Percentiles rank a stretch among this genome's conserved stretches.
Evolutionary conservation across 441 rosid genomes (phyloP).

Genomic region (Bruguiera hainesii): DNA sequence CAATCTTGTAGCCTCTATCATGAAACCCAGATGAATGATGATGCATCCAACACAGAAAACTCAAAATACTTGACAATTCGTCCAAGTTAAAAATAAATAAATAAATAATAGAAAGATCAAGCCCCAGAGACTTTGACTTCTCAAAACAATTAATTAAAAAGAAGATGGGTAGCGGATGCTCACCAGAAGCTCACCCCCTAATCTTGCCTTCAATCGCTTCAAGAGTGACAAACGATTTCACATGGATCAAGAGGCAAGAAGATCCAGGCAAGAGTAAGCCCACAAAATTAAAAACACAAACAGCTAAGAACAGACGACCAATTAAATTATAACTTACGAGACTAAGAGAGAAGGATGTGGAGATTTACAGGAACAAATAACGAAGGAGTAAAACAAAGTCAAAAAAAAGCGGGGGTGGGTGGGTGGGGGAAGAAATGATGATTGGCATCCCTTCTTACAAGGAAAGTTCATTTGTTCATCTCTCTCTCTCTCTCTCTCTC

Average conservation of each 20-base stretch:
- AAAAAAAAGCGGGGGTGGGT: too few species aligned
- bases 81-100: not conserved
- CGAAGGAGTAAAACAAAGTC: not conserved
- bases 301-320: conserved; percentile 7
- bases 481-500: not conserved
- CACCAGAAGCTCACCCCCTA: conserved; percentile 10
- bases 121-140: conserved; percentile 17
- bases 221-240: conserved; percentile 22
- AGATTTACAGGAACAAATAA: not conserved
- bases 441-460: conserved; percentile 18
- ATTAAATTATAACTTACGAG: conserved; percentile 8
- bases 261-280: conserved; percentile 13
- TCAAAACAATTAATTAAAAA: conserved; percentile 12
- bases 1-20: conserved; percentile 13
- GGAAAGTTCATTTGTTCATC: conserved; percentile 24
- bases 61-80: not conserved
- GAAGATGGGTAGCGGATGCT: conserved; percentile 9
- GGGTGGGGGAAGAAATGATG: not conserved
- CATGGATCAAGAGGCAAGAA: conserved; percentile 31
- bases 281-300: conserved; percentile 18
- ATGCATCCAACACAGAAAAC: conserved; percentile 20
- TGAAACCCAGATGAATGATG: conserved; percentile 10
- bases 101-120: conserved; percentile 1
- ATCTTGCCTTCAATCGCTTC: conserved; percentile 15
- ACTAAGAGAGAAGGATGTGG: not conserved